Conservation (phyloP, 352 stramenopile species). For the Peronosclerospora sorghi region DNA sequence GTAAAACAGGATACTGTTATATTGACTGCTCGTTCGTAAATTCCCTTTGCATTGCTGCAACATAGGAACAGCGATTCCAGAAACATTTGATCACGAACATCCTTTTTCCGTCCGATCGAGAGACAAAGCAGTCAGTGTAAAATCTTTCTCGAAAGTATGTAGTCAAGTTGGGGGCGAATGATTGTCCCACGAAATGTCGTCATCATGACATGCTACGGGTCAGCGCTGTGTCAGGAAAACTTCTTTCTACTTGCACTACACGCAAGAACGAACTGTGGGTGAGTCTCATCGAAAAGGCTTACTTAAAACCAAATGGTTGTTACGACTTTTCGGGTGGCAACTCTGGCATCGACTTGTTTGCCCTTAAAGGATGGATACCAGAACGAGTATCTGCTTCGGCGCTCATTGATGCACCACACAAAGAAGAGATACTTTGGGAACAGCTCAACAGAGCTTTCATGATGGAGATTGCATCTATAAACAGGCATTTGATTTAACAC, state of each 20-base stretch:
- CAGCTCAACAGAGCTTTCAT: slow-evolving; percentile 89
- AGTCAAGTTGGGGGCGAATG: slow-evolving; percentile 95
- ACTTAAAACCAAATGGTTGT: slow-evolving; percentile 95
- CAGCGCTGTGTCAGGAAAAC: slow-evolving; percentile 40
- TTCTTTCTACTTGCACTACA: slow-evolving; percentile 80
- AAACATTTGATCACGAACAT: slow-evolving; percentile 90
- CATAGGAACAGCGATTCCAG: slow-evolving; percentile 87
- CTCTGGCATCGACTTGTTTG: slow-evolving; percentile 95
- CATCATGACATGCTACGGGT: slow-evolving; percentile 92
- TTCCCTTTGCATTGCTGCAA: slow-evolving; percentile 85
- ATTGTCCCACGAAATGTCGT: slow-evolving; percentile 87
- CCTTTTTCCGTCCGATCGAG: slow-evolving; percentile 88
- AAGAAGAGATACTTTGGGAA: slow-evolving; percentile 93
- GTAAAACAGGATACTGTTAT: slow-evolving; percentile 86
- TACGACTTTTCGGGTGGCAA: slow-evolving; percentile 97
- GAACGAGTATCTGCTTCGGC: slow-evolving; percentile 80
- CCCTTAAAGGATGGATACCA: slow-evolving; percentile 96
- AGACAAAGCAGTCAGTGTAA: slow-evolving; percentile 48
- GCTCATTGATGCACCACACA: slow-evolving; percentile 78
- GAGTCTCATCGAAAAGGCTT: slow-evolving; percentile 97
- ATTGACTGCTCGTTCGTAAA: slow-evolving; percentile 91
- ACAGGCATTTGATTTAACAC: too few relatives aligned
- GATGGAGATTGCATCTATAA: slow-evolving; percentile 95
- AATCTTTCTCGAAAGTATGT: slow-evolving; percentile 94
- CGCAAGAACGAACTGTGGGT: slow-evolving; percentile 84